phyloP scores from a whole-genome alignment of 2,329 filamentous ascomycete species.

The Truncatella angustata region DNA sequence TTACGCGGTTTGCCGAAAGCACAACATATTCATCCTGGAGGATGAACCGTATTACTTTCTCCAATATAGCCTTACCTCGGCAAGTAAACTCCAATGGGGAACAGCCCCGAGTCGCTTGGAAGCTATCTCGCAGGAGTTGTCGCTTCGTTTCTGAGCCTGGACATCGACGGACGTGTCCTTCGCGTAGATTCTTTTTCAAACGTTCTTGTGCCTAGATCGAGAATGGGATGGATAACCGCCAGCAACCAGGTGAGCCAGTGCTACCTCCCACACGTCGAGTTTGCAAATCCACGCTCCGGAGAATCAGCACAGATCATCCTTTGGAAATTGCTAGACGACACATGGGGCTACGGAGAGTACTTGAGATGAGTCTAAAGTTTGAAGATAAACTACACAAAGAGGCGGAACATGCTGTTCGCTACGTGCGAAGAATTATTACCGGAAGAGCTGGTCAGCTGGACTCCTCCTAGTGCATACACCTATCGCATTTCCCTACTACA shows the following conservation, averaged over 20 bases:
- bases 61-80: slow-evolving; percentile 74
- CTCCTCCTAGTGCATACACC: slow-evolving; percentile 83
- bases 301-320: slow-evolving; percentile 82
- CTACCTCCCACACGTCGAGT: slow-evolving; percentile 79
- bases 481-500: slow-evolving; percentile 40
- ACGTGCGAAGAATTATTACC: slow-evolving; percentile 81
- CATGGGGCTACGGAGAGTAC: slow-evolving; percentile 91
- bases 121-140: slow-evolving; percentile 73
- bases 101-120: slow-evolving; percentile 60
- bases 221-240: slow-evolving; percentile 86
- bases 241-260: slow-evolving; percentile 81
- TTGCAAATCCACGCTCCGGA: slow-evolving; percentile 78
- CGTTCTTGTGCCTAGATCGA: slow-evolving; percentile 78
- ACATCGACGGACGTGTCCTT: slow-evolving; percentile 83
- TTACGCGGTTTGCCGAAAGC: slow-evolving; percentile 76
- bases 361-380: slow-evolving; percentile 85
- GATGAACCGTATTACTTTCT: slow-evolving; percentile 96
- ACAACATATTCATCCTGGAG: slow-evolving; percentile 84
- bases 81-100: slow-evolving; percentile 45
- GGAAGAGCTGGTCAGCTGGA: slow-evolving; percentile 73
- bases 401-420: slow-evolving; percentile 72
- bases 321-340: slow-evolving; percentile 87
- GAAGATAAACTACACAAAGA: slow-evolving; percentile 74
- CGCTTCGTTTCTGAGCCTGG: slow-evolving; percentile 75
- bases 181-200: slow-evolving; percentile 94